Evolutionary conservation across 768 basidiomycete species (phyloP).

Genomic region (Boletus reticulatus): DNA sequence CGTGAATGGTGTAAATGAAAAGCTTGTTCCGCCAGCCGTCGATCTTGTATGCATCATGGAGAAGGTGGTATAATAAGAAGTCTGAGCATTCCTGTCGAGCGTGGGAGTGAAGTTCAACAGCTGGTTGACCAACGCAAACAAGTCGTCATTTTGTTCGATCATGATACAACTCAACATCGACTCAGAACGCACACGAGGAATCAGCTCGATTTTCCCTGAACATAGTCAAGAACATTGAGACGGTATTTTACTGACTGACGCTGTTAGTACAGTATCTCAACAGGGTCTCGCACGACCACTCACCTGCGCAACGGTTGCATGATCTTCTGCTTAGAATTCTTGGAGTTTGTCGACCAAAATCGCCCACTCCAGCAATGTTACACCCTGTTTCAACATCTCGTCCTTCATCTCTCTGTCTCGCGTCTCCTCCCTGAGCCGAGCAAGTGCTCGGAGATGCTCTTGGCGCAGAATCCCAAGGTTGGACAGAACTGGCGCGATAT

Average conservation of each 20-base stretch:
- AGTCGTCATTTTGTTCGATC: too few species aligned
- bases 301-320: too few species aligned
- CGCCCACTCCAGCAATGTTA: slow-evolving; percentile 78
- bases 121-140: too few species aligned
- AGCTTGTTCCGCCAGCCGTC: too few species aligned
- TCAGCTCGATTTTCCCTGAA: background rate
- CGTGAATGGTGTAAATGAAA: too few species aligned
- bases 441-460: slow-evolving; percentile 64
- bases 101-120: too few species aligned
- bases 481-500: slow-evolving; percentile 56
- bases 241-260: too few species aligned
- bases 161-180: background rate
- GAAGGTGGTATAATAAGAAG: too few species aligned
- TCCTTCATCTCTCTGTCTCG: slow-evolving; percentile 69
- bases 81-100: too few species aligned
- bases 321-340: slow-evolving; percentile 23
- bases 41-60: too few species aligned
- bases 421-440: slow-evolving; percentile 59
- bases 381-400: slow-evolving; percentile 62
- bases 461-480: slow-evolving; percentile 56
- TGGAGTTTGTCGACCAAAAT: slow-evolving; percentile 67
- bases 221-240: background rate
- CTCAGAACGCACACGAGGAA: background rate
- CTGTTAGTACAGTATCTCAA: too few species aligned
- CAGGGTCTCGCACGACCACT: too few species aligned